Evolutionary conservation across 352 stramenopile species (phyloP), one percentile per base, ranked within the genome.

Genomic region (Blastocystis sp.): DNA sequence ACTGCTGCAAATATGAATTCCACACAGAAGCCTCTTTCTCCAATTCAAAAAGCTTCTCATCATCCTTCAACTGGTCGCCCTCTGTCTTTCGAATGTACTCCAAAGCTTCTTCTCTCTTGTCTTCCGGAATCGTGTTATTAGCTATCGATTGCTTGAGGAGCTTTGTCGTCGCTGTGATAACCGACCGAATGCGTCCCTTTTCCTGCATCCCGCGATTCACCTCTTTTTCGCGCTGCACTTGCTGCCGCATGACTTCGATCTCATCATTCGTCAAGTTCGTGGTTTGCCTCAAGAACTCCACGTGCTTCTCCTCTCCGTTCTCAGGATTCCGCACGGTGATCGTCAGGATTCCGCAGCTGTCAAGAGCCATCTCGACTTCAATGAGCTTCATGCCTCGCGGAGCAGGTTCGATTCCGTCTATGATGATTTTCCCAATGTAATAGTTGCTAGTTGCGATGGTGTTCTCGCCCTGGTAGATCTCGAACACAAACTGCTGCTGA

Each of bases 381-480:
- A 59, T 59, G 11, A n/a, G 13, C 2, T 59, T 59, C 0, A n/a
- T 59, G 50, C 50, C 50, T n/a, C 20, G 13, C 50, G 50, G 50
- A 1, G 50, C 50, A 13, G 50, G 50, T n/a, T 59, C 50, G 50
- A 59, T 59, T 59, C 50, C 50, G 13, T 59, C 50, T 0, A 59
- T 59, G 11, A 59, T n/a, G 11, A 59, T 13, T n/a, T 59, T 59
- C 2, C 50, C 50, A n/a, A 59, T 59, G 20, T n/a, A 59, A 2
- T n/a, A 59, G 2, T 59, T 59, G 11, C 20, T n/a, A n/a, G 50
- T 59, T 2, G 50, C 50, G 20, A 59, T 59, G 50, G 11, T 59
- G 50, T 77, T 93, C 91, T 99, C 97, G 90, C 97, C 97, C 92
- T 99, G 96, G 90, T 97, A 99, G 43, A 99, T 96, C 90, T 97